Conservation (phyloP, 148 eudicot genomes). For the Limonium bicolor region DNA sequence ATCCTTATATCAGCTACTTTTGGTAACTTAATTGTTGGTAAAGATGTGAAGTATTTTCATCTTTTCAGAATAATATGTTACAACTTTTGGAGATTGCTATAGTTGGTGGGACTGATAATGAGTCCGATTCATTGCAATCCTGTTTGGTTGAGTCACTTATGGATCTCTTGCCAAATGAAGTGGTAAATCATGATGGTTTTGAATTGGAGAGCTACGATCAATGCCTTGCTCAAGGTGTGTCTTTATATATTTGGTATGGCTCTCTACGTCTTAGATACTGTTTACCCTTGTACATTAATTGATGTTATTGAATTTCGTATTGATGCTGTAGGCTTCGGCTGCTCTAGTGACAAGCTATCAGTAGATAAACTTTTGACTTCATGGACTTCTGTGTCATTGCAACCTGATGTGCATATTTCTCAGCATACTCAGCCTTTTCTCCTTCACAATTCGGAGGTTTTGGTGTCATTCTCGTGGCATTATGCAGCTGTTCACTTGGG, state of each 20-base stretch:
- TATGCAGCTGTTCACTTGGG: conserved; percentile 67
- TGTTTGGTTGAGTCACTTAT: conserved; percentile 19
- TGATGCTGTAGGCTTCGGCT: conserved; percentile 47
- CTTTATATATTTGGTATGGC: neutral
- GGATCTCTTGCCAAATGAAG: conserved; percentile 26
- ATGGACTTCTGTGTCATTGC: conserved; percentile 50
- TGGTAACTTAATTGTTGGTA: too few species aligned
- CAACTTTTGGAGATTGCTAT: conserved; percentile 61
- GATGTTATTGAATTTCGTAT: too few species aligned
- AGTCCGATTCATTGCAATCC: conserved; percentile 33
- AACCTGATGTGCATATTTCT: conserved; percentile 20
- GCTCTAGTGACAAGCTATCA: conserved; percentile 53
- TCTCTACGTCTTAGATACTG: too few species aligned
- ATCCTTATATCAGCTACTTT: too few species aligned
- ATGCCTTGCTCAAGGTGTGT: conserved; percentile 63
- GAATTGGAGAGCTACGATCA: conserved; percentile 29
- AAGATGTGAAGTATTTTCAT: too few species aligned
- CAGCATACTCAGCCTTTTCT: conserved; percentile 18
- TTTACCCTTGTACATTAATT: too few species aligned
- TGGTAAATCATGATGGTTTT: conserved; percentile 13
- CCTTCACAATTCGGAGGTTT: conserved; percentile 28
- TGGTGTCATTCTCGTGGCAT: conserved; percentile 52
- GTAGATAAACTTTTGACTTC: conserved; percentile 54
- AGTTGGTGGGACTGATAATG: conserved; percentile 43
- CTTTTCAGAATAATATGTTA: conserved; percentile 39